Evolutionary conservation across 208 protist species (phyloP).

Genomic region (Leishmania aethiopica): DNA sequence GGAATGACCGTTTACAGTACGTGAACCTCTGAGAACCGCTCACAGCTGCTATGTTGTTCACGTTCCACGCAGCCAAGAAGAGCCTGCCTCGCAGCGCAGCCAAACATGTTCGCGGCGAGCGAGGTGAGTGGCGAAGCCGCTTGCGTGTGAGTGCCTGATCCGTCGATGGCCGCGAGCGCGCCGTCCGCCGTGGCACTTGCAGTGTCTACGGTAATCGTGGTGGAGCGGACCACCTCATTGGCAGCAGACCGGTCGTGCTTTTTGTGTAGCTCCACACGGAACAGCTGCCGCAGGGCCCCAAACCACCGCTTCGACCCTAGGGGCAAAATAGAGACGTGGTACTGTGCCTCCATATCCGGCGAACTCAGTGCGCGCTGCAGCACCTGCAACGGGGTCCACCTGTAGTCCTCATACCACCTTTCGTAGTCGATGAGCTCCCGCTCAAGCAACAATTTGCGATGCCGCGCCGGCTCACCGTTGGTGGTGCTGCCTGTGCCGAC

Average conservation of each 20-base stretch:
- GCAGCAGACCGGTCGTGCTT: background rate
- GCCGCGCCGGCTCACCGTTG: background rate
- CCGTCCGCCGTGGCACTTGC: background rate
- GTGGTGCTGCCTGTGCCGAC: background rate
- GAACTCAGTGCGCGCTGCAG: slow-evolving; percentile 10
- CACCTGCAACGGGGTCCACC: slow-evolving; percentile 11
- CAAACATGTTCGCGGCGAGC: background rate
- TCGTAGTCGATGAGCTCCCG: slow-evolving; percentile 17
- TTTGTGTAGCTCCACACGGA: slow-evolving; percentile 18
- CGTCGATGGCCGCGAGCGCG: background rate
- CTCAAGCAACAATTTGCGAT: background rate
- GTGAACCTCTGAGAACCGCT: slow-evolving; percentile 3
- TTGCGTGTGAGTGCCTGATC: background rate
- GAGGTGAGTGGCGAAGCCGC: background rate
- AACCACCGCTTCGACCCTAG: slow-evolving; percentile 18
- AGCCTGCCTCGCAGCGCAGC: background rate
- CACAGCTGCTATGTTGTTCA: slow-evolving; percentile 3
- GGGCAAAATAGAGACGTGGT: background rate
- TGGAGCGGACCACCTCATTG: background rate
- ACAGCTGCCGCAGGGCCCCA: slow-evolving; percentile 13
- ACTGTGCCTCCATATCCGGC: slow-evolving; percentile 5
- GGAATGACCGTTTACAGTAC: background rate
- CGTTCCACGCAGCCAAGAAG: slow-evolving; percentile 13
- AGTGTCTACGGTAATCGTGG: background rate
- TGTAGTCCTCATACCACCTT: slow-evolving; percentile 14